Conservation (phyloP, 805 yeast genomes). For the Candida loeiensis region DNA sequence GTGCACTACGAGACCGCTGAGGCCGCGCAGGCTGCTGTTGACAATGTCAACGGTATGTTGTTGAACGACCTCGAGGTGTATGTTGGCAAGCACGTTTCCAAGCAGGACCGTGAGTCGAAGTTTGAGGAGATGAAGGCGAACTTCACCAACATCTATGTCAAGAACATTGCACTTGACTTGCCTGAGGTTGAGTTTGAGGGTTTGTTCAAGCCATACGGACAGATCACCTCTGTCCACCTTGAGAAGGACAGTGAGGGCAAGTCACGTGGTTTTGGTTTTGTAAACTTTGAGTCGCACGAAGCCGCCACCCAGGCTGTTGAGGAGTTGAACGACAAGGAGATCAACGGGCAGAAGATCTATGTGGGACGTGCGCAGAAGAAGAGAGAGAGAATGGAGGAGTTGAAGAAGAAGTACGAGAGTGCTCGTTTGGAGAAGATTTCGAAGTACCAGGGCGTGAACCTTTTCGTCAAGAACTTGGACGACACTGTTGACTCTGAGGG, state of each 20-base stretch:
- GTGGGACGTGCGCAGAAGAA: constrained; percentile 99
- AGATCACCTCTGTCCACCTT: constrained; percentile 76
- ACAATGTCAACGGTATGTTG: constrained; percentile 96
- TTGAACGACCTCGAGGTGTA: constrained; percentile 93
- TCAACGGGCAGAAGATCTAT: constrained; percentile 79
- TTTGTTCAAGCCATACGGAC: constrained; percentile 71
- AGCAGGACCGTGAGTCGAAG: constrained; percentile 91
- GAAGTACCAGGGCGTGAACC: constrained; percentile 96
- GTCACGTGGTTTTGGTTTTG: constrained; percentile 94
- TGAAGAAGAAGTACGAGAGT: constrained; percentile 90
- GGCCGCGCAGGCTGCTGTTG: constrained; percentile 92
- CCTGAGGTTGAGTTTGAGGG: constrained; percentile 67
- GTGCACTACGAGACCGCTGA: constrained; percentile 93
- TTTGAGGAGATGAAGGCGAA: constrained; percentile 85
- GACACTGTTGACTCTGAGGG: constrained; percentile 88
- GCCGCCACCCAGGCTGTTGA: constrained; percentile 90
- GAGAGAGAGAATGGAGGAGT: constrained; percentile 94
- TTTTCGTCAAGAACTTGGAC: constrained; percentile 94
- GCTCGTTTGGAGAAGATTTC: constrained; percentile 86
- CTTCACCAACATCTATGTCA: constrained; percentile 94
- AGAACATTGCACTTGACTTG: constrained; percentile 76
- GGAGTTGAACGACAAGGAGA: constrained; percentile 81
- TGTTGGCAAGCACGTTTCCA: constrained; percentile 91
- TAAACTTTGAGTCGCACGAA: constrained; percentile 85
- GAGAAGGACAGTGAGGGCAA: constrained; percentile 83